Percentiles rank a stretch among this genome's conserved stretches.
Conservation (phyloP, 129 eudicot species). For the Gnaphalium uliginosum region DNA sequence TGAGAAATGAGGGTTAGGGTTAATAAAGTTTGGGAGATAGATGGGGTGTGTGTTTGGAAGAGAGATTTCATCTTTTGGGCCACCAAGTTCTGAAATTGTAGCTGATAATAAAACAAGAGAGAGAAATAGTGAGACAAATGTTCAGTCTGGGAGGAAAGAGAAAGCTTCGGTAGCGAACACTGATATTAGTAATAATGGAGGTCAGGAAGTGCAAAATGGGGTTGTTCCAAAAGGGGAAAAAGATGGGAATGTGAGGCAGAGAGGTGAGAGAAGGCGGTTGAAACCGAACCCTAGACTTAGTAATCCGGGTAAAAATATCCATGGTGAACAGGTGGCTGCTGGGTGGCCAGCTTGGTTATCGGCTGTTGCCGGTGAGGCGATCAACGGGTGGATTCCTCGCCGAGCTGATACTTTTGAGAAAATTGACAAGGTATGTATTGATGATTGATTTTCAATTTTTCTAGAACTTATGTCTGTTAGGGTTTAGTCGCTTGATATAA, state of each 20-base stretch:
- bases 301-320: slow-evolving; percentile 50
- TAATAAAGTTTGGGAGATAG: slow-evolving; percentile 36
- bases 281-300: slow-evolving; percentile 63
- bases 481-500: not conserved
- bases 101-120: slow-evolving; percentile 40
- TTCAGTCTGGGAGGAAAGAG: slow-evolving; percentile 66
- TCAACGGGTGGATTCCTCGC: slow-evolving; percentile 88
- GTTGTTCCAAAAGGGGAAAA: slow-evolving; percentile 32
- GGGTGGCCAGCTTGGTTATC: slow-evolving; percentile 97
- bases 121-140: slow-evolving; percentile 46
- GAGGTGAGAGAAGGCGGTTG: slow-evolving; percentile 45
- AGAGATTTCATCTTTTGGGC: slow-evolving; percentile 66
- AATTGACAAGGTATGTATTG: slow-evolving; percentile 60
- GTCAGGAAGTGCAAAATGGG: slow-evolving; percentile 31
- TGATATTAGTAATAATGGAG: slow-evolving; percentile 29
- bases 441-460: not conserved
- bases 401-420: slow-evolving; percentile 88
- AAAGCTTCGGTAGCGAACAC: slow-evolving; percentile 30
- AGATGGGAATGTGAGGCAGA: slow-evolving; percentile 36
- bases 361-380: slow-evolving; percentile 81
- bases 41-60: slow-evolving; percentile 97
- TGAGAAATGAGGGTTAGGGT: slow-evolving; percentile 80
- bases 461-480: not conserved
- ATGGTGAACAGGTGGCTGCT: slow-evolving; percentile 91
- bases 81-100: slow-evolving; percentile 59